Conservation (phyloP, 176 grass and related monocot species). For the Pontederia crassipes region DNA sequence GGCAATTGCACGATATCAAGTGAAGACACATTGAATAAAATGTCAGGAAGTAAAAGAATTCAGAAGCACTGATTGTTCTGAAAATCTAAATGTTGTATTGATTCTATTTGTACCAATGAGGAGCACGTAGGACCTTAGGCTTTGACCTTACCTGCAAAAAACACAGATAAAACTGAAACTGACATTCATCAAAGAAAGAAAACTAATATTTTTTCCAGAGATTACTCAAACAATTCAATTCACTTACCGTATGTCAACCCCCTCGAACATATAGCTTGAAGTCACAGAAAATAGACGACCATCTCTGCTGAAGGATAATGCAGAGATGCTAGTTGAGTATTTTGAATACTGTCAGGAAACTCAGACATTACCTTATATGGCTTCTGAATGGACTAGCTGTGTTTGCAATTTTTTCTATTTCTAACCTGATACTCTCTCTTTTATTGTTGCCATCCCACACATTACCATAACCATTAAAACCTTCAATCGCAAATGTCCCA, state of each 20-base stretch:
- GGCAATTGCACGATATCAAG: too few species aligned
- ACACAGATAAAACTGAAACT: not conserved
- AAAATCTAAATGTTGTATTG: too few species aligned
- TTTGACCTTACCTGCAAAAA: slow-evolving; percentile 86
- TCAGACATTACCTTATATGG: not conserved
- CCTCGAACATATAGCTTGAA: slow-evolving; percentile 97
- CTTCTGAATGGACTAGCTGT: not conserved
- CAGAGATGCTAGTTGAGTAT: slow-evolving; percentile 77
- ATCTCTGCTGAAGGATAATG: slow-evolving; percentile 90
- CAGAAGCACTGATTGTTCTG: too few species aligned
- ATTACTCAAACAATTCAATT: not conserved
- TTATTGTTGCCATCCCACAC: slow-evolving; percentile 99
- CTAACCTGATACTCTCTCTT: slow-evolving; percentile 94
- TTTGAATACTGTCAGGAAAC: slow-evolving; percentile 66
- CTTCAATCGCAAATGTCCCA: slow-evolving; percentile 93
- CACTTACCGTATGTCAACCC: slow-evolving; percentile 77
- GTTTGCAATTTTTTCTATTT: slow-evolving; percentile 4
- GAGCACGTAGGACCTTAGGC: slow-evolving; percentile 58
- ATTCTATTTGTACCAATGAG: not conserved
- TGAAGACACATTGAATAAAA: too few species aligned
- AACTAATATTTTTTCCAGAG: too few species aligned
- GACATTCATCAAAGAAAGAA: too few species aligned
- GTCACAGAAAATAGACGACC: slow-evolving; percentile 83
- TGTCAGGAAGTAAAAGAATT: too few species aligned
- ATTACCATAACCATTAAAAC: slow-evolving; percentile 87